Percentiles rank a stretch among this genome's conserved stretches.
Conservation (phyloP, 1,284 basidiomycete genomes). For the Cryptococcus hybrid region DNA sequence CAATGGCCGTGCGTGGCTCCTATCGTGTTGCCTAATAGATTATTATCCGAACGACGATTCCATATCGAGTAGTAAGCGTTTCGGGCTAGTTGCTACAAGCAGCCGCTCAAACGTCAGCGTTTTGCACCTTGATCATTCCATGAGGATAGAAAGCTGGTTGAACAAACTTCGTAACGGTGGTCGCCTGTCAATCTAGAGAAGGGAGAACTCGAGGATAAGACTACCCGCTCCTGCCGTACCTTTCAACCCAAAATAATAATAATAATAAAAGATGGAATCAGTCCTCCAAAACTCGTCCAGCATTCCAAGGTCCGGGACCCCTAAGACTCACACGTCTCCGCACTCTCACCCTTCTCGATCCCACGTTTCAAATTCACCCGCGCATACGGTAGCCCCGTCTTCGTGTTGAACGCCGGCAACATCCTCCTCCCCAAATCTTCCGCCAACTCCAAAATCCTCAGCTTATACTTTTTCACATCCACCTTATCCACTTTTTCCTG, state of each 20-base stretch:
- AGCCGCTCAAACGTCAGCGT: constrained; percentile 7
- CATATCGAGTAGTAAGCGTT: constrained; percentile 86
- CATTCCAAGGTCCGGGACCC: too few relatives aligned
- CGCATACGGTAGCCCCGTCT: constrained; percentile 85
- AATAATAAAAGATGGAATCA: constrained; percentile 46
- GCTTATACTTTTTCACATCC: constrained; percentile 70
- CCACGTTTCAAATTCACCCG: constrained; percentile 58
- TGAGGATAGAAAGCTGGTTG: neutral
- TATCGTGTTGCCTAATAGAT: constrained; percentile 83
- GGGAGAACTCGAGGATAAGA: constrained; percentile 84
- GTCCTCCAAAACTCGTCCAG: constrained; percentile 52
- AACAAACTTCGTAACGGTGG: constrained; percentile 64
- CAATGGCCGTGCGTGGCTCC: constrained; percentile 59
- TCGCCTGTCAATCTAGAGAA: constrained; percentile 82
- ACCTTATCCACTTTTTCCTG: constrained; percentile 54
- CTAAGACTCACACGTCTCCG: constrained; percentile 46
- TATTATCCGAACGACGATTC: constrained; percentile 79
- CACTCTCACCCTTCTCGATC: constrained; percentile 36
- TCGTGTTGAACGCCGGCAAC: constrained; percentile 81
- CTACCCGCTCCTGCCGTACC: constrained; percentile 90
- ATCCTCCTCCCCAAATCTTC: constrained; percentile 78
- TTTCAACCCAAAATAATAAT: constrained; percentile 55
- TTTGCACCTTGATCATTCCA: too few relatives aligned
- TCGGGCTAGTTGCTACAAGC: constrained; percentile 47
- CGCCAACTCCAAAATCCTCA: constrained; percentile 69